Evolutionary conservation across 805 yeast species (phyloP).

Genomic region (Myxozyma lipomycoides): DNA sequence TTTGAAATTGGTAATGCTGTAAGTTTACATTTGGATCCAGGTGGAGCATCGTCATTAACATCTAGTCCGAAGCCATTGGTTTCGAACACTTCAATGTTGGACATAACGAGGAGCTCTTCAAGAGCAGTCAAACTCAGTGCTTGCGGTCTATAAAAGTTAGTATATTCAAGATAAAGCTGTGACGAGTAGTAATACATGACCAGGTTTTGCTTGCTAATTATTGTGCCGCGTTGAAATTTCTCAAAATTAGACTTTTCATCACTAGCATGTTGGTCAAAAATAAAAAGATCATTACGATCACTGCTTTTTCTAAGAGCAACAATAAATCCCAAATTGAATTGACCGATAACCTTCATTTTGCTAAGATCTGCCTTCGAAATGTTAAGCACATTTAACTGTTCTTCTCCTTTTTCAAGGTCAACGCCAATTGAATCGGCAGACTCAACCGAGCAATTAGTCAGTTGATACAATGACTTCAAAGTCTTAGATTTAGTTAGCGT

Average conservation of each 20-base stretch:
- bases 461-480: too few relatives aligned
- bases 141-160: constrained; percentile 39
- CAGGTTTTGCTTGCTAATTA: constrained; percentile 65
- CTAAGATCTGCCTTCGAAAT: constrained; percentile 70
- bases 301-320: constrained; percentile 52
- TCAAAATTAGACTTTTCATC: constrained; percentile 95
- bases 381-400: constrained; percentile 53
- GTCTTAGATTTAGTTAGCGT: not conserved
- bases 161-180: not conserved
- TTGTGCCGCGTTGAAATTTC: constrained; percentile 50
- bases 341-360: constrained; percentile 80
- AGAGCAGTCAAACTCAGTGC: constrained; percentile 62
- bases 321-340: constrained; percentile 94
- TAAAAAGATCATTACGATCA: constrained; percentile 56
- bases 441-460: too few relatives aligned
- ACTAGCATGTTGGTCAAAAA: constrained; percentile 95
- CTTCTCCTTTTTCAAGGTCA: constrained; percentile 50
- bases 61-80: constrained; percentile 72
- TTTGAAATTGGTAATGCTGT: constrained; percentile 71
- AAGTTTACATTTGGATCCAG: constrained; percentile 56
- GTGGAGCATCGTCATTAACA: constrained; percentile 48
- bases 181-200: constrained; percentile 40
- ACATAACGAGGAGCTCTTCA: constrained; percentile 71
- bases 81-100: constrained; percentile 53
- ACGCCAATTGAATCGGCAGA: too few relatives aligned